Evolutionary conservation across 208 protist species (phyloP), one percentile per base, ranked within the genome.

Genomic region (Trichomonas vaginalis): DNA sequence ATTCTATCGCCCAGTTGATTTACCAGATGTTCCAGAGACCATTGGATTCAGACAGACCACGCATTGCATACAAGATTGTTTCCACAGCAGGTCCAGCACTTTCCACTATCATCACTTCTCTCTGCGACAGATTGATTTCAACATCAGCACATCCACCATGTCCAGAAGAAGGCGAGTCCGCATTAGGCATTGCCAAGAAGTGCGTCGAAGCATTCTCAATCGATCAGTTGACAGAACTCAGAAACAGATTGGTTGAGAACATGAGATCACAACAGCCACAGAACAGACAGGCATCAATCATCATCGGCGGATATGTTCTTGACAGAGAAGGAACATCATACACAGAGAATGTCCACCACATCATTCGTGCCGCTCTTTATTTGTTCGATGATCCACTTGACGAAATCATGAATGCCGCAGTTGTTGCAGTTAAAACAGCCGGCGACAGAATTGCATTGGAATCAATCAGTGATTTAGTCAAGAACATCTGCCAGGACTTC

Each of bases 351-450:
- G 86, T 92, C 39, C 45, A 27, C 27, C 40, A 23, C 6, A 4
- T 92, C 15, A 45, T 92, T n/a, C 39, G 86, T 37, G 86, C 86
- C 8, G 17, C 45, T 6, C 40, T 92, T 32, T 92, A 92, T 47
- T 51, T 92, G 17, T 92, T 92, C 40, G 86, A 92, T 51, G 86
- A 92, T 92, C 86, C 86, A 51, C 45, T 92, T 39, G 86, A 92
- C n/a, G 86, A 92, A 2, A 92, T 92, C 45, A 42, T 48, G 46
- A 92, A 51, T 9, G 21, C 14, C 1, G 86, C 86, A 56, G 46
- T 92, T 47, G 45, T 48, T n/a, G 42, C 86, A 37, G 46, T 92
- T 51, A 42, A 35, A 47, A 42, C 14, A n/a, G 86, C 45, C 6
- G 23, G n/a, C 6, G 39, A 92, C 12, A 51, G 14, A 51, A 51